Evolutionary conservation across 345 rosid species (phyloP).

Genomic region (Excoecaria cochinchinensis): DNA sequence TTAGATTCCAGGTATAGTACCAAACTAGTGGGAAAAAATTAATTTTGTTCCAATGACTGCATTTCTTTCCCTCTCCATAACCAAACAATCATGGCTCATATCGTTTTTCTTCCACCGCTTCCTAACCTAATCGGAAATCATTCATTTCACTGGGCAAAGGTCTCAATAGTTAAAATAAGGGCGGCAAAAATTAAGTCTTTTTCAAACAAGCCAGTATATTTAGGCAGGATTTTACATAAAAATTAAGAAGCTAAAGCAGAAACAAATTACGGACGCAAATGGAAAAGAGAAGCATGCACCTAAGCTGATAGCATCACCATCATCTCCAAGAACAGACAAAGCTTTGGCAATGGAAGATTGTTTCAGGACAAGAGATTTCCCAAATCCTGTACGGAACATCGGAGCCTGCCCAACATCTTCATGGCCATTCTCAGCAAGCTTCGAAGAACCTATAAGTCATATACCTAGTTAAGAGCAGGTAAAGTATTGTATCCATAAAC

Average conservation of each 20-base stretch:
- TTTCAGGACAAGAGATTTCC: conserved; percentile 55
- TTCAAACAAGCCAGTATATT: neutral
- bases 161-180: neutral
- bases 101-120: neutral
- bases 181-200: neutral
- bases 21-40: neutral
- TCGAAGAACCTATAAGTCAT: conserved; percentile 38
- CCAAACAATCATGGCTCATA: neutral
- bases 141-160: neutral
- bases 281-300: conserved; percentile 32
- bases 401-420: conserved; percentile 37
- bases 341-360: conserved; percentile 70
- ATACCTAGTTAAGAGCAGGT: neutral
- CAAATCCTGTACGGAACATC: conserved; percentile 61
- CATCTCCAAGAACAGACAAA: conserved; percentile 45
- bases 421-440: conserved; percentile 36
- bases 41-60: neutral
- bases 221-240: neutral
- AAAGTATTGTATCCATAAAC: neutral
- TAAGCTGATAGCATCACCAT: conserved; percentile 19
- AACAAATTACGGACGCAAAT: neutral
- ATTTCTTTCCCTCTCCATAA: neutral
- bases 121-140: neutral
- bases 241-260: neutral
- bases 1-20: neutral